Conservation (phyloP, 768 basidiomycete genomes). For the Tulasnella sp. region DNA sequence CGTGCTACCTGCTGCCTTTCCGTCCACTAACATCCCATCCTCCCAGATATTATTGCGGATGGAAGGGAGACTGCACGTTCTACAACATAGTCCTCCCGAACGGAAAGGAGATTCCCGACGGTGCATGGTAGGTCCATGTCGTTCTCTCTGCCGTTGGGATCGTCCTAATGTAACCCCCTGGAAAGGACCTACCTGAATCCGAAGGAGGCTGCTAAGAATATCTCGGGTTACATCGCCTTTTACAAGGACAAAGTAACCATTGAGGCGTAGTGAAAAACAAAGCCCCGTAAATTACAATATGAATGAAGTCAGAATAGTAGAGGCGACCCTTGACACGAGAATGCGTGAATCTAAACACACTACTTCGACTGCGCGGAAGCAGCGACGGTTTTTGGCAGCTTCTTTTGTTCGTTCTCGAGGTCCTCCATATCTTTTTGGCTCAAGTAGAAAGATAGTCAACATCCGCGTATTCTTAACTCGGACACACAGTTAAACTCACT, state of each 20-base stretch:
- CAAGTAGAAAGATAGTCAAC: constrained; percentile 14
- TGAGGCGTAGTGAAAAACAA: background rate
- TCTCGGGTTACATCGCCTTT: constrained; percentile 69
- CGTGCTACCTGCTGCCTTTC: background rate
- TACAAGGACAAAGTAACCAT: constrained; percentile 56
- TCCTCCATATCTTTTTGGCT: constrained; percentile 31
- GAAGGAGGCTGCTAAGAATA: constrained; percentile 54
- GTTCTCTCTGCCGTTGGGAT: background rate
- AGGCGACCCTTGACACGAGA: background rate
- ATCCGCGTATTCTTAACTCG: constrained; percentile 32
- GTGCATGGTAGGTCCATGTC: constrained; percentile 56
- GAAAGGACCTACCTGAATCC: constrained; percentile 68
- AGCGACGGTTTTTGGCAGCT: constrained; percentile 87
- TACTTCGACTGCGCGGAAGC: constrained; percentile 11
- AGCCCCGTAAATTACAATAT: background rate
- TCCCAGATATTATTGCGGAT: constrained; percentile 54
- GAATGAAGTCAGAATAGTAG: background rate
- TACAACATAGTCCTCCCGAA: constrained; percentile 52
- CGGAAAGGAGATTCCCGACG: constrained; percentile 51
- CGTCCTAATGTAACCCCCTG: background rate
- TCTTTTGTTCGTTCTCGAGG: constrained; percentile 39
- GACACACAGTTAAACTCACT: constrained; percentile 41
- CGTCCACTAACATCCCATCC: constrained; percentile 7
- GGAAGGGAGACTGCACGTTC: constrained; percentile 78
- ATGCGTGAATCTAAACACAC: too few species aligned